These are phyloP conservation scores for Lagerstroemia speciosa DNA, from an alignment of 345 rosid species.

Conservation along the genomic window DNA sequence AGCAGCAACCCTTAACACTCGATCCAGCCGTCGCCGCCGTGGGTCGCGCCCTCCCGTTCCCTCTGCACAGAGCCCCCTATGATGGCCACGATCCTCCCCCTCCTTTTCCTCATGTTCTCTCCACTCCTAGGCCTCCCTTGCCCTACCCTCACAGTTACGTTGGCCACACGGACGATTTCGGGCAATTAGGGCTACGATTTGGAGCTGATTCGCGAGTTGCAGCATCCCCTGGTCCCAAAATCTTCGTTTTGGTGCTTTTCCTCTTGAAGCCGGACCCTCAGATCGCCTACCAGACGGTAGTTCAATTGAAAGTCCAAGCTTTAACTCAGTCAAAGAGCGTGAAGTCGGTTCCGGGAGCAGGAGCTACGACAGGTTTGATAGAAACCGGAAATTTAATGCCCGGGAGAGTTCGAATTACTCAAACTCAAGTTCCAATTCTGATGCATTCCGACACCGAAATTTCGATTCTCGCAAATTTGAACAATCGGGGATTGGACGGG, in stretches of 20 bases:
- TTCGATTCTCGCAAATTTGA: constrained; percentile 23
- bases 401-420: constrained; percentile 12
- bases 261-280: constrained; percentile 29
- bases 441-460: constrained; percentile 21
- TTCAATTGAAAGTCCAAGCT: constrained; percentile 21
- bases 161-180: constrained; percentile 31
- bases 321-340: constrained; percentile 17
- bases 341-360: constrained; percentile 15
- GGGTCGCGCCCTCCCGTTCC: constrained; percentile 41
- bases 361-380: constrained; percentile 20
- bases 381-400: constrained; percentile 23
- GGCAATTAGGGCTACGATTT: constrained; percentile 39
- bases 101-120: constrained; percentile 28
- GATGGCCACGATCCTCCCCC: constrained; percentile 30
- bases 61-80: constrained; percentile 27
- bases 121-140: constrained; percentile 36
- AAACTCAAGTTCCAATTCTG: constrained; percentile 10
- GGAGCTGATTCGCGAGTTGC: constrained; percentile 9
- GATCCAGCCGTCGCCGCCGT: constrained; percentile 90
- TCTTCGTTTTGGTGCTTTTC: constrained; percentile 55
- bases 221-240: constrained; percentile 18
- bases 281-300: constrained; percentile 24
- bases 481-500: constrained; percentile 23
- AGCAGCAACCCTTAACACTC: constrained; percentile 18
- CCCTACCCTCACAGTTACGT: constrained; percentile 28